Percentiles rank a stretch among this genome's conserved stretches.
Evolutionary conservation across 345 rosid genomes (phyloP).

Genomic region (Linum tenue): DNA sequence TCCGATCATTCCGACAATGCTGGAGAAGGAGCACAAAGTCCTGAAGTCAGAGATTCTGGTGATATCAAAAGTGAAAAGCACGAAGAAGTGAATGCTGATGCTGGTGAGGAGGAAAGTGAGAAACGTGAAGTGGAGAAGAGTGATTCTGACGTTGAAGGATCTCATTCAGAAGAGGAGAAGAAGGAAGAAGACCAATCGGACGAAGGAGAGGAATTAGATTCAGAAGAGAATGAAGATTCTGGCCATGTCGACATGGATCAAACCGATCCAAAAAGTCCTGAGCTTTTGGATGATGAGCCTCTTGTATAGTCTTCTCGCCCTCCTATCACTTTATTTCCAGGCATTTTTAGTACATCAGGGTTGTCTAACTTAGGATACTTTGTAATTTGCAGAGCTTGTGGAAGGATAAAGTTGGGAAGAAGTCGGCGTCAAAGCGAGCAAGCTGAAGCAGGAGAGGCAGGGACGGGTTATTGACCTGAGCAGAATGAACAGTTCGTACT

Average conservation of each 20-base stretch:
- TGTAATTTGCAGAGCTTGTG: slow-evolving; percentile 56
- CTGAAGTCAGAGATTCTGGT: slow-evolving; percentile 28
- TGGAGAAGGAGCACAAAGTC: slow-evolving; percentile 37
- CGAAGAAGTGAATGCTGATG: no score
- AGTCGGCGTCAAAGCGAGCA: slow-evolving; percentile 34
- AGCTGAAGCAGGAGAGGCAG: not conserved
- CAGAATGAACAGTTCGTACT: no score
- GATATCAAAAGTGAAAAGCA: no score
- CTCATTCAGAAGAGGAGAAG: slow-evolving; percentile 31
- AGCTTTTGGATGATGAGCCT: slow-evolving; percentile 79
- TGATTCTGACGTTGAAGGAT: slow-evolving; percentile 24
- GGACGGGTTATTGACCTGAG: no score
- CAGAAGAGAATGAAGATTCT: slow-evolving; percentile 31
- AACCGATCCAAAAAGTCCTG: slow-evolving; percentile 21
- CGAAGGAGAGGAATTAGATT: slow-evolving; percentile 25
- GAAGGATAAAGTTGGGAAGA: slow-evolving; percentile 48
- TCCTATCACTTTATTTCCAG: slow-evolving; percentile 10
- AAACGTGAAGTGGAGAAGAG: slow-evolving; percentile 25
- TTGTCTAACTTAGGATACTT: slow-evolving; percentile 8
- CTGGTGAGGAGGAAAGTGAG: slow-evolving; percentile 12
- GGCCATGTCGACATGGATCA: slow-evolving; percentile 20
- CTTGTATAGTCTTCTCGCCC: slow-evolving; percentile 36
- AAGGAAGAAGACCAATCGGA: slow-evolving; percentile 12
- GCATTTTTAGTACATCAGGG: not conserved
- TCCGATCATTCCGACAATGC: slow-evolving; percentile 26